Percentiles rank a stretch among this genome's conserved stretches.
Conservation (phyloP, 2,329 filamentous ascomycete genomes). For the Fusarium haematococcum region DNA sequence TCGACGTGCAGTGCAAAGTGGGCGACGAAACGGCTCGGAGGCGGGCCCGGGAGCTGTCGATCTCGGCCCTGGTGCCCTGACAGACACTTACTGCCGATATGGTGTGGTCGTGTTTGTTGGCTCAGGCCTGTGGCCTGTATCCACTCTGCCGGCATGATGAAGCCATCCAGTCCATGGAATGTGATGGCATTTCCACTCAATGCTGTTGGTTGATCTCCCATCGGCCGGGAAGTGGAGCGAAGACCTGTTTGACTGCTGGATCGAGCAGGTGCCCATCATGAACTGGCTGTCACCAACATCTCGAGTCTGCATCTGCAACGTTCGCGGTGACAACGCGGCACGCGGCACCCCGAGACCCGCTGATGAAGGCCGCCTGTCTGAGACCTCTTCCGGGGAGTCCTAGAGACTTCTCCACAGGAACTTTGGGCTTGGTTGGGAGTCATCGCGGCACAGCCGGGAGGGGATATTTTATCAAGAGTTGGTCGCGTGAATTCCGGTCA, state of each 20-base stretch:
- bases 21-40: slow-evolving; percentile 26
- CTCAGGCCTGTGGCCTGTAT: slow-evolving; percentile 4
- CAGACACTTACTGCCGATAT: slow-evolving; percentile 35
- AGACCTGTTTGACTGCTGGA: slow-evolving; percentile 25
- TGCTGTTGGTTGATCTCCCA: slow-evolving; percentile 36
- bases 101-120: slow-evolving; percentile 15
- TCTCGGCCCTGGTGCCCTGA: slow-evolving; percentile 31
- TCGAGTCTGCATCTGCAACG: slow-evolving; percentile 25
- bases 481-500: slow-evolving; percentile 25
- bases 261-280: slow-evolving; percentile 33
- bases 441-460: slow-evolving; percentile 30
- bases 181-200: slow-evolving; percentile 18
- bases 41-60: slow-evolving; percentile 32
- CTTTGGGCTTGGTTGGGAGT: slow-evolving; percentile 1
- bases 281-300: slow-evolving; percentile 38
- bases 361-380: slow-evolving; percentile 9
- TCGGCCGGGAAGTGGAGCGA: slow-evolving; percentile 22
- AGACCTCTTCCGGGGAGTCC: slow-evolving; percentile 9
- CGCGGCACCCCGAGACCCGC: slow-evolving; percentile 7
- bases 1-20: slow-evolving; percentile 27
- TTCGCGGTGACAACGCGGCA: slow-evolving; percentile 6
- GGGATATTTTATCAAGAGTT: slow-evolving; percentile 6
- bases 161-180: slow-evolving; percentile 10
- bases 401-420: slow-evolving; percentile 27
- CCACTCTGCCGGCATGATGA: slow-evolving; percentile 10